Evolutionary conservation across 2,329 filamentous ascomycete genomes (phyloP), one percentile per base, ranked within the genome.

Genomic region (Aspergillus nomiae): DNA sequence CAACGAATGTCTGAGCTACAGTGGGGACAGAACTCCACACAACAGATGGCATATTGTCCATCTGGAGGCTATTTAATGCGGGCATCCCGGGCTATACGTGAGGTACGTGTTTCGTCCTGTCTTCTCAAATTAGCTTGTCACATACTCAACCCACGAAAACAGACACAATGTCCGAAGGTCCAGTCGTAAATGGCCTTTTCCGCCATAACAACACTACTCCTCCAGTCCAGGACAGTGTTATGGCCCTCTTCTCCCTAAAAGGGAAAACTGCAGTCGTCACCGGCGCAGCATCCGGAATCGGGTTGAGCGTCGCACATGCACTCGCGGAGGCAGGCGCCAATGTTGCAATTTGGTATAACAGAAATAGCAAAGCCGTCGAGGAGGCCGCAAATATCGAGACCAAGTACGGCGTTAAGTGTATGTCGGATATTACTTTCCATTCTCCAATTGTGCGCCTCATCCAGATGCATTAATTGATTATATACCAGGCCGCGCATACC

Each of bases 281-380:
- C 10, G 51, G 51, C 21, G 51, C 51, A 19, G 51, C 51, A 16
- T 55, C 51, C 1, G 51, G 51, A 26, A 55, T 55, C 11, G 51
- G 51, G 2, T 19, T 55, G 32, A 38, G n/a, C 32, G 51, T 55
- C 6, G 51, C 21, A 5, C 51, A 55, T 26, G 51, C 32, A 4
- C 51, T 55, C 11, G 51, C 51, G 4, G 51, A 55, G 11, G 51
- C 51, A 7, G 51, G 51, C n/a, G 51, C 51, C n/a, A 55, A 55
- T 10, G 51, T 55, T 16, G 32, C 32, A 2, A 55, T 55, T 11
- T 55, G 51, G 51, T 55, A 55, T 26, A 55, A 55, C 14, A 55
- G 32, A 38, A 55, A 55, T 3, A 38, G 7, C 6, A 55, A 55
- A 55, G 51, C 51, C 12, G 11, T 55, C 5, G 32, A 11, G 21